Percentiles rank a stretch among this genome's conserved stretches.
Conservation (phyloP, 78 protist genomes). For the Dictyostelium capitatum region DNA sequence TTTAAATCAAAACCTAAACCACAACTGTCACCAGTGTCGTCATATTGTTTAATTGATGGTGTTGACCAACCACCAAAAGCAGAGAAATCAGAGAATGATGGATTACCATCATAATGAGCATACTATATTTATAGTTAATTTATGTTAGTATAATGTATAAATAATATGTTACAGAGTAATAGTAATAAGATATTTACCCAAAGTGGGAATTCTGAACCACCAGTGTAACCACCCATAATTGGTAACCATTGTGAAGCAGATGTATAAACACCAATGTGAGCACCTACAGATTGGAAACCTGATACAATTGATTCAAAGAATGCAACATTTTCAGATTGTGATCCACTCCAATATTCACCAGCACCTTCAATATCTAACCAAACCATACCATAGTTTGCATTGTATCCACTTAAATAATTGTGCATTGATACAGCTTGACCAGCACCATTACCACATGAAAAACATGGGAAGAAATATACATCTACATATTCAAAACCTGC, state of each 20-base stretch:
- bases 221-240: conserved; percentile 52
- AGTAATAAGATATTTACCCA: conserved; percentile 9
- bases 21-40: conserved; percentile 4
- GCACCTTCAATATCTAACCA: conserved; percentile 87
- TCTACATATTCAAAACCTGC: conserved; percentile 29
- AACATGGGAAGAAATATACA: conserved; percentile 77
- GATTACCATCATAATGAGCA: conserved; percentile 37
- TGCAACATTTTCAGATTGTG: background rate
- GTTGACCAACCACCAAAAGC: conserved; percentile 80
- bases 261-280: conserved; percentile 47
- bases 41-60: conserved; percentile 83
- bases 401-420: background rate
- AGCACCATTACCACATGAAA: conserved; percentile 46
- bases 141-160: background rate
- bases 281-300: background rate
- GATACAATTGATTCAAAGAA: conserved; percentile 35
- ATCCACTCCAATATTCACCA: conserved; percentile 18
- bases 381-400: conserved; percentile 28
- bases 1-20: conserved; percentile 51
- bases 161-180: too few relatives aligned
- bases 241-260: conserved; percentile 50
- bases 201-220: conserved; percentile 23
- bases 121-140: background rate
- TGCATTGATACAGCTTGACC: conserved; percentile 13
- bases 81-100: conserved; percentile 68